Evolutionary conservation across 169 alveolate species (phyloP).

Genomic region (Miamiensis avidus): DNA sequence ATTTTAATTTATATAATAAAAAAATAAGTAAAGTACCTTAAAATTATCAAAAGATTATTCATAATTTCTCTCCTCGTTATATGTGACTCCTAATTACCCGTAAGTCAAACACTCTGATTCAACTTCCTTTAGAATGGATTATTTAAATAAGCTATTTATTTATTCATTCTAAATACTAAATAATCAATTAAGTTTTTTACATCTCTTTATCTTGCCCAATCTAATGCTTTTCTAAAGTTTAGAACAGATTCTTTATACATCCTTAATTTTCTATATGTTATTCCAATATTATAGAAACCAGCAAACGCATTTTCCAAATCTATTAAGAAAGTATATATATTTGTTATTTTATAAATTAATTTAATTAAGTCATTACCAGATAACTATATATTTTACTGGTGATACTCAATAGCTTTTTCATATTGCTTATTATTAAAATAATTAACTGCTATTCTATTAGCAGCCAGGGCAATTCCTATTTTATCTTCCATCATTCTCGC

Average conservation of each 20-base stretch:
- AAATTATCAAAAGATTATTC: slow-evolving; percentile 33
- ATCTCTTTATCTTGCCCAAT: slow-evolving; percentile 68
- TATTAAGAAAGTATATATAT: slow-evolving; percentile 22
- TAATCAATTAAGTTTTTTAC: not conserved
- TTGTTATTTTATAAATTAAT: slow-evolving; percentile 25
- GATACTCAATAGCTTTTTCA: slow-evolving; percentile 59
- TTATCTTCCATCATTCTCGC: slow-evolving; percentile 84
- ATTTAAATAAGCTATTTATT: not conserved
- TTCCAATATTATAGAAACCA: slow-evolving; percentile 71
- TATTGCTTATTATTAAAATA: slow-evolving; percentile 69
- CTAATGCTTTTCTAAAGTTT: slow-evolving; percentile 72
- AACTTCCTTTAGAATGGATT: slow-evolving; percentile 9
- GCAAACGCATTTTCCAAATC: slow-evolving; percentile 77
- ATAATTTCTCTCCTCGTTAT: slow-evolving; percentile 10
- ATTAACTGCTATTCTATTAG: slow-evolving; percentile 83
- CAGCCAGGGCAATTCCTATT: slow-evolving; percentile 79
- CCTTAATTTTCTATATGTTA: slow-evolving; percentile 64
- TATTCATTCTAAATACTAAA: not conserved
- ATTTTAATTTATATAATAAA: not conserved
- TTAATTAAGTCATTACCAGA: not conserved
- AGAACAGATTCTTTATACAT: slow-evolving; percentile 63
- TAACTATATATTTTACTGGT: slow-evolving; percentile 60
- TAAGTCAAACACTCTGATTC: slow-evolving; percentile 42
- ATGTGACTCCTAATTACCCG: slow-evolving; percentile 44
- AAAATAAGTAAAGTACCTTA: slow-evolving; percentile 16